These are phyloP conservation scores for Anthostomella pinea DNA, from an alignment of 2,329 filamentous ascomycete genomes.

Conservation along the genomic window DNA sequence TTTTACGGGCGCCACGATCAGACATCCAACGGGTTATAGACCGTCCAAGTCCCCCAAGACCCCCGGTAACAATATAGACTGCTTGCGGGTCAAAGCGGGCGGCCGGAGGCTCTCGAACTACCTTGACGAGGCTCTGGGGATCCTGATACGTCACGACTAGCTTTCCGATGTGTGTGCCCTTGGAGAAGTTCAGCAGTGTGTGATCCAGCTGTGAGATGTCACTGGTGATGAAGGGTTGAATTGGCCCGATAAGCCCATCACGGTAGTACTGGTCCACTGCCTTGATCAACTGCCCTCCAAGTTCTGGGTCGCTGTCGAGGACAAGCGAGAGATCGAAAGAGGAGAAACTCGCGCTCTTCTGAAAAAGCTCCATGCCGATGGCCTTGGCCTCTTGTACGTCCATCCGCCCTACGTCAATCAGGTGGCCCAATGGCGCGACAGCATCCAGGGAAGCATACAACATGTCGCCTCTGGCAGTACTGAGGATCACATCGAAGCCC, in stretches of 20 bases:
- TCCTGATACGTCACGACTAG: constrained; percentile 16
- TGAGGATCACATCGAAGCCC: constrained; percentile 14
- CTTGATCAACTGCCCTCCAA: constrained; percentile 8
- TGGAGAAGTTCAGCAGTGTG: constrained; percentile 12
- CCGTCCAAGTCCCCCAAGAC: constrained; percentile 15
- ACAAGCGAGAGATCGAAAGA: constrained; percentile 12
- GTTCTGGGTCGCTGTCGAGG: constrained; percentile 4
- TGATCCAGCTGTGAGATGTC: constrained; percentile 14
- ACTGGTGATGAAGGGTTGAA: constrained; percentile 3
- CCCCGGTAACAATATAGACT: constrained; percentile 22
- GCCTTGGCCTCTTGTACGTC: constrained; percentile 10
- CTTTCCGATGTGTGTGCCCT: constrained; percentile 25
- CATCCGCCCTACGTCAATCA: constrained; percentile 5
- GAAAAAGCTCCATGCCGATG: constrained; percentile 6
- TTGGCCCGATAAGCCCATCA: constrained; percentile 6
- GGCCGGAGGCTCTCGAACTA: background rate
- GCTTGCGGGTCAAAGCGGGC: constrained; percentile 18
- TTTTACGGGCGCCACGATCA: constrained; percentile 19
- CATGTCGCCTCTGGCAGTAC: constrained; percentile 1
- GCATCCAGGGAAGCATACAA: background rate
- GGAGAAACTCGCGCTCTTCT: constrained; percentile 11
- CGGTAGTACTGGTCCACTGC: constrained; percentile 11
- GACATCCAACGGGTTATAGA: constrained; percentile 22
- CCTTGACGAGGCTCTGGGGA: constrained; percentile 6
- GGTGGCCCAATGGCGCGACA: constrained; percentile 6